Evolutionary conservation across 2,329 filamentous ascomycete species (phyloP).

Genomic region (Fusarium nodosum): DNA sequence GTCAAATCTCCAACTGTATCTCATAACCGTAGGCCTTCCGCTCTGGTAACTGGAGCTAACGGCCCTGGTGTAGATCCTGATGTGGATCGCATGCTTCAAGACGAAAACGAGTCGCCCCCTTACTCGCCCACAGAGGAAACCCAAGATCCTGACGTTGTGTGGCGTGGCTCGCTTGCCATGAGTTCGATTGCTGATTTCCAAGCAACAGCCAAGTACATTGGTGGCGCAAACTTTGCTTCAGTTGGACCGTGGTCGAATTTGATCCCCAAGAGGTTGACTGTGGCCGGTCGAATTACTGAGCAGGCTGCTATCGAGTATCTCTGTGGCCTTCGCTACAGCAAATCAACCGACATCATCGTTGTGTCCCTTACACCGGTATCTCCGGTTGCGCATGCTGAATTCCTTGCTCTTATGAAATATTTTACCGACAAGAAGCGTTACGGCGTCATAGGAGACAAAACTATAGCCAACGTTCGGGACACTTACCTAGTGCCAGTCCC

Average conservation of each 20-base stretch:
- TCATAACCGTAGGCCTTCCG: conserved; percentile 63
- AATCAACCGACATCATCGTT: conserved; percentile 86
- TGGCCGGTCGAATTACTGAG: conserved; percentile 85
- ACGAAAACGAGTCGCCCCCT: conserved; percentile 82
- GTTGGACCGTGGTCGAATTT: conserved; percentile 79
- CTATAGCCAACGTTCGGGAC: conserved; percentile 82
- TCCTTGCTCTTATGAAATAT: conserved; percentile 86
- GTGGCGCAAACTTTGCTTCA: conserved; percentile 80
- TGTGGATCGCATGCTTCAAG: conserved; percentile 88
- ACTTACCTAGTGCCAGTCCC: conserved; percentile 92
- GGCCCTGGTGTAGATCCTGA: conserved; percentile 84
- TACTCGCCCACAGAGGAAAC: conserved; percentile 85
- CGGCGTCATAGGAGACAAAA: conserved; percentile 86
- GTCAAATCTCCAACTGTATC: conserved; percentile 78
- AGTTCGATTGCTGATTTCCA: conserved; percentile 80
- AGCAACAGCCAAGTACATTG: conserved; percentile 84
- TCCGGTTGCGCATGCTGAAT: conserved; percentile 70
- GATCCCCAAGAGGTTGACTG: conserved; percentile 76
- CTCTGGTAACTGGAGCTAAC: conserved; percentile 60
- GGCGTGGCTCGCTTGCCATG: conserved; percentile 84
- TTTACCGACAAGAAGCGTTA: conserved; percentile 86
- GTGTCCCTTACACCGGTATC: conserved; percentile 77
- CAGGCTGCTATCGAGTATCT: conserved; percentile 91
- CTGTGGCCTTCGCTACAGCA: conserved; percentile 85
- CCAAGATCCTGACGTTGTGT: conserved; percentile 77